A percentile compares a stretch with the other conserved stretches of the same genome.
These are phyloP conservation scores for Linanthus parryae DNA, from an alignment of 148 eudicot genomes.

Conservation along the genomic window DNA sequence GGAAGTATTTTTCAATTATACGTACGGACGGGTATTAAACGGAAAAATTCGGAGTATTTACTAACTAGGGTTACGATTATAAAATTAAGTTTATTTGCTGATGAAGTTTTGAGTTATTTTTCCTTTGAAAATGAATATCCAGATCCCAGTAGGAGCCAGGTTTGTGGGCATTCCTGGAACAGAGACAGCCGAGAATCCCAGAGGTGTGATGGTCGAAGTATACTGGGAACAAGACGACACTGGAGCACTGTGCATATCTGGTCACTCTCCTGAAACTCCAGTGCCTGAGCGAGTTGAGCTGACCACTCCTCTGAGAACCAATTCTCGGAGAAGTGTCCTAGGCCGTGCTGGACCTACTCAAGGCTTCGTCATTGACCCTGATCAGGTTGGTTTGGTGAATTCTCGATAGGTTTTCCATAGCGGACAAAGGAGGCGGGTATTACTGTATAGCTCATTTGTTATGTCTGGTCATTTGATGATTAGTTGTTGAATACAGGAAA, in stretches of 20 bases:
- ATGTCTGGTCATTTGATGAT: no score
- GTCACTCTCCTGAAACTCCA: slow-evolving; percentile 53
- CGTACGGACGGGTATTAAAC: background rate
- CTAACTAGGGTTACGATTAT: background rate
- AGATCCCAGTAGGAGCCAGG: slow-evolving; percentile 75
- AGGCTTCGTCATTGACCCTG: slow-evolving; percentile 59
- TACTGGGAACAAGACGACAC: slow-evolving; percentile 77
- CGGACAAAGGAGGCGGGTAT: no score
- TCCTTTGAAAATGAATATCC: slow-evolving; percentile 13
- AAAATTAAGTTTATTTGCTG: background rate
- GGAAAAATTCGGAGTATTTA: background rate
- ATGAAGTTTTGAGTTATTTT: background rate
- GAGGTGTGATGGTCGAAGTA: slow-evolving; percentile 78
- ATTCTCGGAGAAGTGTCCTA: slow-evolving; percentile 14
- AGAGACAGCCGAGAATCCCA: slow-evolving; percentile 47
- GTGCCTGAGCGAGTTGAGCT: slow-evolving; percentile 47
- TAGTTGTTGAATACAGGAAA: no score
- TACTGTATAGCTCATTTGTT: no score
- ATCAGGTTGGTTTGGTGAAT: slow-evolving; percentile 31
- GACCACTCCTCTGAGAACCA: slow-evolving; percentile 7
- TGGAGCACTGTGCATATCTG: slow-evolving; percentile 68
- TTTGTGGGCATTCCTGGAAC: slow-evolving; percentile 62
- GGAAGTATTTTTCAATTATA: background rate
- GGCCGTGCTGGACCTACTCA: slow-evolving; percentile 16
- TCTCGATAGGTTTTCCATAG: no score